phyloP scores from a whole-genome alignment of 352 stramenopile genomes.

The Phytophthora sojae region DNA sequence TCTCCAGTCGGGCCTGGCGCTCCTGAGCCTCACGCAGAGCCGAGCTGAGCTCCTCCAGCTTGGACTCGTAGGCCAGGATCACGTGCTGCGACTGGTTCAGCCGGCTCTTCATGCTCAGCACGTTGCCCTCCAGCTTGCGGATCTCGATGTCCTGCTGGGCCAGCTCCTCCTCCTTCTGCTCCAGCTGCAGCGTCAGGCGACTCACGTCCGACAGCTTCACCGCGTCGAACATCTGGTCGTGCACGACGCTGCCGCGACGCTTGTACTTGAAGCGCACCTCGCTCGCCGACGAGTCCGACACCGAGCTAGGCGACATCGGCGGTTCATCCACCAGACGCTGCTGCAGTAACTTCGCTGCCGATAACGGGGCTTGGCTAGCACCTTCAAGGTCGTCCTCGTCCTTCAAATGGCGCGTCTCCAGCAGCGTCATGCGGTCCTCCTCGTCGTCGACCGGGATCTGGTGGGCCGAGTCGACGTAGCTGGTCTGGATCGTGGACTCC shows the following conservation, averaged over 20 bases:
- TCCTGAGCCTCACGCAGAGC: slow-evolving; percentile 64
- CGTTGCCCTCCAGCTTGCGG: slow-evolving; percentile 71
- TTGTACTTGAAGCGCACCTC: slow-evolving; percentile 80
- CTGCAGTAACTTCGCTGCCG: slow-evolving; percentile 17
- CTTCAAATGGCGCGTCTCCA: slow-evolving; percentile 56
- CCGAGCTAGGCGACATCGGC: slow-evolving; percentile 45
- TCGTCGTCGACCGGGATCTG: slow-evolving; percentile 50
- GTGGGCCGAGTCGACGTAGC: slow-evolving; percentile 59
- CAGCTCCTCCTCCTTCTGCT: slow-evolving; percentile 77
- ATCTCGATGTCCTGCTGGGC: slow-evolving; percentile 69
- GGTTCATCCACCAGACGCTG: slow-evolving; percentile 17
- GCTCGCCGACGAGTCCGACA: slow-evolving; percentile 54
- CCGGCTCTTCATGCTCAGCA: slow-evolving; percentile 72
- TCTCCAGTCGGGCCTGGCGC: slow-evolving; percentile 35
- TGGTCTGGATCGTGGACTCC: slow-evolving; percentile 69
- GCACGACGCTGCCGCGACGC: slow-evolving; percentile 70
- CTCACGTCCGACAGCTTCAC: slow-evolving; percentile 80
- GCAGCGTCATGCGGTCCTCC: slow-evolving; percentile 63
- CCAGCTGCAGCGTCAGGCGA: slow-evolving; percentile 67
- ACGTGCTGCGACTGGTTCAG: slow-evolving; percentile 69
- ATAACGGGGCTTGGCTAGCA: slow-evolving; percentile 9
- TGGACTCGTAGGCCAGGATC: slow-evolving; percentile 75
- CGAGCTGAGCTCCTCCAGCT: slow-evolving; percentile 76
- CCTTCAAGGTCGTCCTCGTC: slow-evolving; percentile 31
- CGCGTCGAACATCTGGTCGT: slow-evolving; percentile 86